Conservation (phyloP, 2,329 filamentous ascomycete species). For the Trichophyton schoenleinii region DNA sequence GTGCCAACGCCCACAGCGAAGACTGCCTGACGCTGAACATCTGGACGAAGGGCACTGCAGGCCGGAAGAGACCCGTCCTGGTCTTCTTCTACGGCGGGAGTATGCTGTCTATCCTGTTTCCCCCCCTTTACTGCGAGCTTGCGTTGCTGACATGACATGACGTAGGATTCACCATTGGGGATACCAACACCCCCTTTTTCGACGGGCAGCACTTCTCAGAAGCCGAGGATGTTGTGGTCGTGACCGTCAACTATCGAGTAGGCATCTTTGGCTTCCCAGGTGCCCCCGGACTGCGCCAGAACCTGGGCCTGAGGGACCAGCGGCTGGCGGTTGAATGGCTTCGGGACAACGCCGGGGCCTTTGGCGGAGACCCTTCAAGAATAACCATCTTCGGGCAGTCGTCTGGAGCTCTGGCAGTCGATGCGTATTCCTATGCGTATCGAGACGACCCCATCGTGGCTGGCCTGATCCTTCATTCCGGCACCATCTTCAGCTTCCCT, state of each 20-base stretch:
- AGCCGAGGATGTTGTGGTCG: constrained; percentile 29
- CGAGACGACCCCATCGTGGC: constrained; percentile 25
- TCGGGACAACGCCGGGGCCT: constrained; percentile 19
- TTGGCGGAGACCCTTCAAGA: constrained; percentile 21
- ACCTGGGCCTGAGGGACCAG: constrained; percentile 28
- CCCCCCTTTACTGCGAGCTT: not conserved
- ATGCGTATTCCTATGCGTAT: constrained; percentile 16
- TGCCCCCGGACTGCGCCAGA: constrained; percentile 24
- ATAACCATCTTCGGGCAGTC: constrained; percentile 28
- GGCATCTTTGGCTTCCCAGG: constrained; percentile 34
- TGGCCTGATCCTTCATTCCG: constrained; percentile 28
- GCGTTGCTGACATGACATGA: not conserved
- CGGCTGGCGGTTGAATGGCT: constrained; percentile 17
- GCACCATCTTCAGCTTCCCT: constrained; percentile 34
- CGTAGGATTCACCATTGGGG: constrained; percentile 3
- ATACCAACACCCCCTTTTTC: constrained; percentile 14
- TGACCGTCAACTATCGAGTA: constrained; percentile 37
- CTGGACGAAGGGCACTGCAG: not conserved
- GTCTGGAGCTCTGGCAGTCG: constrained; percentile 41
- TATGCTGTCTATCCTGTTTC: not conserved
- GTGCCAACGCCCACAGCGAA: constrained; percentile 20
- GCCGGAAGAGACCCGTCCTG: not conserved
- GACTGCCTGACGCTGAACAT: constrained; percentile 7
- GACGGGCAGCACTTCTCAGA: constrained; percentile 27
- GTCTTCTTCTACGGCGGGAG: constrained; percentile 5